These are phyloP conservation scores for Populus hybrid DNA, from an alignment of 441 rosid species.

Conservation along the genomic window DNA sequence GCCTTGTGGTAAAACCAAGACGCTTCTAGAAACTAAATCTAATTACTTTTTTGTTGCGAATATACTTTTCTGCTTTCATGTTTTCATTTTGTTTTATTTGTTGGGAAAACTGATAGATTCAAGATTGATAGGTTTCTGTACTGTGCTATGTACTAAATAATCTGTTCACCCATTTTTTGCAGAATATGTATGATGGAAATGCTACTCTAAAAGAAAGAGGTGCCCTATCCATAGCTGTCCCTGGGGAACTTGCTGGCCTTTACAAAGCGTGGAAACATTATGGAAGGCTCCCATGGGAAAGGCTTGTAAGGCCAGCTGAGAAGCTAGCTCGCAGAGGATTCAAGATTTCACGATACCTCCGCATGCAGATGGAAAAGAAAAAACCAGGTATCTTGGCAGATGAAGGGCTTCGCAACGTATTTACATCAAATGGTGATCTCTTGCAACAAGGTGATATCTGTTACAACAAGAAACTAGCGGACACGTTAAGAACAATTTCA, in stretches of 20 bases:
- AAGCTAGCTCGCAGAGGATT: slow-evolving; percentile 45
- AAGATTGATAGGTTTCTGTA: background rate
- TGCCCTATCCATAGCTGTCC: slow-evolving; percentile 47
- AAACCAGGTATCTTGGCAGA: slow-evolving; percentile 39
- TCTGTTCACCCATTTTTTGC: background rate
- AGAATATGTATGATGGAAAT: slow-evolving; percentile 54
- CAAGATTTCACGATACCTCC: slow-evolving; percentile 45
- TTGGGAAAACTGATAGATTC: background rate
- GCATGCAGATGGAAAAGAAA: slow-evolving; percentile 38
- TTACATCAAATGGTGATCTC: slow-evolving; percentile 38
- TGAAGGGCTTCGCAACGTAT: slow-evolving; percentile 40
- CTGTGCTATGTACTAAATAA: background rate
- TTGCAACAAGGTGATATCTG: slow-evolving; percentile 33
- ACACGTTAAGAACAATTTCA: slow-evolving; percentile 32
- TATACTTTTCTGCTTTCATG: background rate
- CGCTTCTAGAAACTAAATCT: background rate
- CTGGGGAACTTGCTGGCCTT: slow-evolving; percentile 56
- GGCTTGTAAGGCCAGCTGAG: slow-evolving; percentile 39
- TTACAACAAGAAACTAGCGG: slow-evolving; percentile 38
- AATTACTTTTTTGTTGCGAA: background rate
- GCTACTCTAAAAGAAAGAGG: slow-evolving; percentile 36
- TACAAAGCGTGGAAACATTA: slow-evolving; percentile 47
- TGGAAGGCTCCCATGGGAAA: slow-evolving; percentile 49
- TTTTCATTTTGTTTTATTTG: background rate
- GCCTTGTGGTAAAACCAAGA: background rate